Conservation (phyloP, 768 basidiomycete species). For the Stropharia rugosoannulata region DNA sequence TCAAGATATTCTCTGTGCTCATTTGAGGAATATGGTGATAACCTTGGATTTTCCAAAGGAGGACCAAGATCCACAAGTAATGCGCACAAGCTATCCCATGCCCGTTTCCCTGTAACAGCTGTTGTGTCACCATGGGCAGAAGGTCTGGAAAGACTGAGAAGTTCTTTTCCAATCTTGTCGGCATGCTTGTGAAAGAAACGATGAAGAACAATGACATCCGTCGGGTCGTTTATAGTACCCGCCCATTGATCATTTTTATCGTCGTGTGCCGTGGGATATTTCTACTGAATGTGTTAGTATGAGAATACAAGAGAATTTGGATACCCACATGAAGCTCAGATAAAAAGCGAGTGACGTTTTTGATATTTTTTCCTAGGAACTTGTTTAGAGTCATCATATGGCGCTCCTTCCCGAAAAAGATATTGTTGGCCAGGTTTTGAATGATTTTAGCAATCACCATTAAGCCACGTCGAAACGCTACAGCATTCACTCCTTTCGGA, state of each 20-base stretch:
- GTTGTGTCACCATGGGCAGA: slow-evolving; percentile 54
- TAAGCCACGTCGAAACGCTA: slow-evolving; percentile 69
- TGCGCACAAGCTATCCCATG: slow-evolving; percentile 81
- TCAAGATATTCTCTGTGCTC: slow-evolving; percentile 68
- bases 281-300: slow-evolving; percentile 22
- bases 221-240: slow-evolving; percentile 77
- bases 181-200: slow-evolving; percentile 84
- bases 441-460: slow-evolving; percentile 90
- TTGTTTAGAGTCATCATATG: slow-evolving; percentile 81
- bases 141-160: slow-evolving; percentile 69
- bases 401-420: slow-evolving; percentile 88
- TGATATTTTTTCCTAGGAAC: slow-evolving; percentile 70
- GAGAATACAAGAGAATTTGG: background rate
- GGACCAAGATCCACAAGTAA: slow-evolving; percentile 78
- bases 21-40: slow-evolving; percentile 44
- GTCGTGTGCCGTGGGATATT: slow-evolving; percentile 36
- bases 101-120: slow-evolving; percentile 67
- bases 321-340: slow-evolving; percentile 67
- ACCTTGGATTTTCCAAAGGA: slow-evolving; percentile 62
- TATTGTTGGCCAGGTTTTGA: slow-evolving; percentile 92
- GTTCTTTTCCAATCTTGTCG: slow-evolving; percentile 85
- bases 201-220: slow-evolving; percentile 80
- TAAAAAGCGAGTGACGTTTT: slow-evolving; percentile 73
- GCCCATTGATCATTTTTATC: slow-evolving; percentile 74
- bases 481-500: slow-evolving; percentile 53